Evolutionary conservation across 257 asterid genomes (phyloP).

Genomic region (Solanum commersonii): DNA sequence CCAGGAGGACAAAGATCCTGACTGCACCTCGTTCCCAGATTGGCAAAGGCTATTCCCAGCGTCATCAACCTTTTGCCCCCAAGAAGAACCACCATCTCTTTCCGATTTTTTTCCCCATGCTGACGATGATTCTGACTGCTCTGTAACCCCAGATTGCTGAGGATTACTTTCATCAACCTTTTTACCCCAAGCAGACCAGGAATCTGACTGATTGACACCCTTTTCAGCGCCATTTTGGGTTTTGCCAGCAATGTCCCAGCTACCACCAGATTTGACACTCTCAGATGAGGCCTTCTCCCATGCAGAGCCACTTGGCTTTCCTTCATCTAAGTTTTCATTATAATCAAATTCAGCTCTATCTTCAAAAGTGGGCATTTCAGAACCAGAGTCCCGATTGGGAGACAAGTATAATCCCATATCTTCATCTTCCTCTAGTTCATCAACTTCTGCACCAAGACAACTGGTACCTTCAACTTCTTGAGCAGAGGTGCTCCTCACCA

Average conservation of each 20-base stretch:
- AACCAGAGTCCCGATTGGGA: slow-evolving; percentile 61
- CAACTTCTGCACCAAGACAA: slow-evolving; percentile 81
- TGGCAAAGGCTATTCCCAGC: background rate
- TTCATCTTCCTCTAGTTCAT: slow-evolving; percentile 56
- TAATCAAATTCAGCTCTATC: slow-evolving; percentile 40
- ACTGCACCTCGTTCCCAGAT: background rate
- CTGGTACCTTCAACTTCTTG: slow-evolving; percentile 41
- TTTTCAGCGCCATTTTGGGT: background rate
- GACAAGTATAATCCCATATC: slow-evolving; percentile 47
- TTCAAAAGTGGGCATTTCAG: slow-evolving; percentile 65
- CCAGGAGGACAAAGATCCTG: slow-evolving; percentile 14
- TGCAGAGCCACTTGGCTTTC: slow-evolving; percentile 8
- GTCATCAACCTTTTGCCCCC: slow-evolving; percentile 1
- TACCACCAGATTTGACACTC: slow-evolving; percentile 9
- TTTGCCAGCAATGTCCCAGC: slow-evolving; percentile 4
- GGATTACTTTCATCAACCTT: background rate
- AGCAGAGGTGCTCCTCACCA: slow-evolving; percentile 51
- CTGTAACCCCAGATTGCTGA: background rate
- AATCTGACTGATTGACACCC: background rate
- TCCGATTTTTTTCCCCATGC: slow-evolving; percentile 18
- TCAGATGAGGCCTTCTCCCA: slow-evolving; percentile 20
- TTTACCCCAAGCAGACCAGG: slow-evolving; percentile 39
- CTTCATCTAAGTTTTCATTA: slow-evolving; percentile 11
- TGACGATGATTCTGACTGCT: slow-evolving; percentile 1
- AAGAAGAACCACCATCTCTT: background rate